Conservation (phyloP, 345 rosid genomes). For the Linum lewisii region DNA sequence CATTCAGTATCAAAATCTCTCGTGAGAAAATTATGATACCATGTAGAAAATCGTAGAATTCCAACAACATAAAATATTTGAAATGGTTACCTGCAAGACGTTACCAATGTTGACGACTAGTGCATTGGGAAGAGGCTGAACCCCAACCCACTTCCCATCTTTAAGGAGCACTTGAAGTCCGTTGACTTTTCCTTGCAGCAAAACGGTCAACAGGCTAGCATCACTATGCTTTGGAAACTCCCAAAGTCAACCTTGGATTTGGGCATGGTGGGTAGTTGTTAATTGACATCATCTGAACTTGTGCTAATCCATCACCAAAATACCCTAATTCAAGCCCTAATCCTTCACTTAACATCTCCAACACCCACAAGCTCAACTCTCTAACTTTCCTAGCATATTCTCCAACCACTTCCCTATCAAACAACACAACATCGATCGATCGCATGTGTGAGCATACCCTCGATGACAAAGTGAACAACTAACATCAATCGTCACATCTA, state of each 20-base stretch:
- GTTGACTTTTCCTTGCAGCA: slow-evolving; percentile 22
- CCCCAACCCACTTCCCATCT: slow-evolving; percentile 27
- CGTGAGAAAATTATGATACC: too few species aligned
- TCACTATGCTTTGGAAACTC: slow-evolving; percentile 25
- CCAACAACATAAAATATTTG: too few species aligned
- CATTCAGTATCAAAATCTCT: too few species aligned
- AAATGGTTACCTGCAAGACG: slow-evolving; percentile 2
- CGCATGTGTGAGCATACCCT: too few species aligned
- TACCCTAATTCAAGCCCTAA: slow-evolving; percentile 21
- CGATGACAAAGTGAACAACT: background rate
- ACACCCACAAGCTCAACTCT: slow-evolving; percentile 21
- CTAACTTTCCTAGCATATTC: slow-evolving; percentile 19
- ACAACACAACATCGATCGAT: background rate
- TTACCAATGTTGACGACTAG: slow-evolving; percentile 28
- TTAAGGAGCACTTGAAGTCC: slow-evolving; percentile 29
- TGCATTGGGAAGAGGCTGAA: slow-evolving; percentile 24
- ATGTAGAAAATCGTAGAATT: too few species aligned
- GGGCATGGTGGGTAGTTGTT: slow-evolving; percentile 32
- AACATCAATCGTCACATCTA: background rate
- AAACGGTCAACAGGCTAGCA: slow-evolving; percentile 19
- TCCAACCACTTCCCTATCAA: slow-evolving; percentile 19
- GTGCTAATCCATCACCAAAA: slow-evolving; percentile 10
- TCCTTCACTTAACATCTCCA: slow-evolving; percentile 28
- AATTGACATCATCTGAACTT: slow-evolving; percentile 11
- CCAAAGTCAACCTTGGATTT: slow-evolving; percentile 31